Conservation (phyloP, 2,329 filamentous ascomycete genomes). For the Phyllosticta paracitricarpa region DNA sequence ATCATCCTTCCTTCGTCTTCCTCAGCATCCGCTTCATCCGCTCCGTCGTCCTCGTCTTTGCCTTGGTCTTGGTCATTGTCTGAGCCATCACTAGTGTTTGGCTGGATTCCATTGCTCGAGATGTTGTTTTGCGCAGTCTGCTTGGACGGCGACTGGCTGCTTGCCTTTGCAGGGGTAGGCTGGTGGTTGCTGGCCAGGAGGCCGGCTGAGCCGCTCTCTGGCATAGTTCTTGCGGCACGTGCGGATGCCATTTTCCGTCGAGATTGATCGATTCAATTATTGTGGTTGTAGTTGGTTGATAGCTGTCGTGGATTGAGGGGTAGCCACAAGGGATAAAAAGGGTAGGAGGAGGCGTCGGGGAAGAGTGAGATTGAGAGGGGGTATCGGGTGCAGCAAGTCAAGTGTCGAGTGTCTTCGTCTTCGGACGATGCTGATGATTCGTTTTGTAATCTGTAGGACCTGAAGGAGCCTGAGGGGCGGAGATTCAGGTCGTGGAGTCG, state of each 20-base stretch:
- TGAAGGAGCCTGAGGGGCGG: slow-evolving; percentile 23
- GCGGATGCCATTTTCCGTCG: slow-evolving; percentile 3
- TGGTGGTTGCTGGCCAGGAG: not conserved
- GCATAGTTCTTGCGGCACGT: not conserved
- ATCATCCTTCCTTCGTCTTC: slow-evolving; percentile 23
- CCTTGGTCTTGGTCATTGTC: slow-evolving; percentile 3
- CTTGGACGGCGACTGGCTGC: not conserved
- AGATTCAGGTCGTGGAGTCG: slow-evolving; percentile 14
- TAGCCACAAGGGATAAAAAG: not conserved
- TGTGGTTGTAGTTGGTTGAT: not conserved
- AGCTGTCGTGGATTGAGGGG: not conserved
- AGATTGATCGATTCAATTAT: not conserved
- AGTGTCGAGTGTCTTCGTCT: slow-evolving; percentile 14
- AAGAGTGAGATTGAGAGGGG: slow-evolving; percentile 6
- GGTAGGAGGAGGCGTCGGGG: not conserved
- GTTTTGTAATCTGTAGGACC: slow-evolving; percentile 24
- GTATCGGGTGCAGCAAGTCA: slow-evolving; percentile 11
- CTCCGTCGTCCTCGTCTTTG: slow-evolving; percentile 12
- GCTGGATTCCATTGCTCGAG: not conserved
- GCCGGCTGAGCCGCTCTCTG: not conserved
- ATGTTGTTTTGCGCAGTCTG: not conserved
- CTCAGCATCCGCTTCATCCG: slow-evolving; percentile 20
- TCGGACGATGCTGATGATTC: slow-evolving; percentile 17
- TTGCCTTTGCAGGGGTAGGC: not conserved
- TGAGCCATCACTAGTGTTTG: slow-evolving; percentile 4